These are phyloP conservation scores for Nelumbo lutea DNA, from an alignment of 164 flowering plant genomes.

Conservation along the genomic window DNA sequence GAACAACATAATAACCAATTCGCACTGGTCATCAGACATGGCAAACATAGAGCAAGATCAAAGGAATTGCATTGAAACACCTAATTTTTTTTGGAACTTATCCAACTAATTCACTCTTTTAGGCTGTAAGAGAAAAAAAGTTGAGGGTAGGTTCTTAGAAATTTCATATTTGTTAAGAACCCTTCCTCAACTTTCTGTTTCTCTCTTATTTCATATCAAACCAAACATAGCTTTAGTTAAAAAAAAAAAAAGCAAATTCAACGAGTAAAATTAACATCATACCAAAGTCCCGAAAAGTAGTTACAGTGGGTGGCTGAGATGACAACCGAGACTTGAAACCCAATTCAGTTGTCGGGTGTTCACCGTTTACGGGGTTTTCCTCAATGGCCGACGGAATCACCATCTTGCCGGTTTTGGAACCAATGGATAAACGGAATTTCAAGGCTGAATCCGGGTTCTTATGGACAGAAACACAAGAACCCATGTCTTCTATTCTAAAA, in stretches of 20 bases:
- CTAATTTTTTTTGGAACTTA: background rate
- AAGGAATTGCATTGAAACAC: background rate
- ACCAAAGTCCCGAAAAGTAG: constrained; percentile 13
- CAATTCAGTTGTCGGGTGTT: constrained; percentile 13
- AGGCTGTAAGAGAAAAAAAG: no score
- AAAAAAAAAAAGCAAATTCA: background rate
- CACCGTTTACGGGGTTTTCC: constrained; percentile 23
- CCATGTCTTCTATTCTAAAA: constrained; percentile 30
- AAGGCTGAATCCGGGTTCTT: constrained; percentile 33
- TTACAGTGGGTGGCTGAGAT: background rate
- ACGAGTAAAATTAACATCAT: constrained; percentile 5
- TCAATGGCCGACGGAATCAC: constrained; percentile 39
- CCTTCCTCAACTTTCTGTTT: no score
- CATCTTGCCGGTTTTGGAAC: constrained; percentile 27
- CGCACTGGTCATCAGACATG: background rate
- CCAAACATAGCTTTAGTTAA: background rate
- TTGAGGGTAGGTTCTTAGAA: no score
- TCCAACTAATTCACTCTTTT: no score
- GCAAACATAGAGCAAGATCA: background rate
- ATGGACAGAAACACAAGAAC: constrained; percentile 48
- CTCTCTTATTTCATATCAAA: background rate
- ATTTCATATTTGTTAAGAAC: no score
- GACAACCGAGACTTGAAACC: constrained; percentile 23
- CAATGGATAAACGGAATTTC: constrained; percentile 26
- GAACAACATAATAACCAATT: background rate